A percentile compares a stretch with the other conserved stretches of the same genome.
Evolutionary conservation across 441 rosid species (phyloP).

Genomic region (Omphalea diandra): DNA sequence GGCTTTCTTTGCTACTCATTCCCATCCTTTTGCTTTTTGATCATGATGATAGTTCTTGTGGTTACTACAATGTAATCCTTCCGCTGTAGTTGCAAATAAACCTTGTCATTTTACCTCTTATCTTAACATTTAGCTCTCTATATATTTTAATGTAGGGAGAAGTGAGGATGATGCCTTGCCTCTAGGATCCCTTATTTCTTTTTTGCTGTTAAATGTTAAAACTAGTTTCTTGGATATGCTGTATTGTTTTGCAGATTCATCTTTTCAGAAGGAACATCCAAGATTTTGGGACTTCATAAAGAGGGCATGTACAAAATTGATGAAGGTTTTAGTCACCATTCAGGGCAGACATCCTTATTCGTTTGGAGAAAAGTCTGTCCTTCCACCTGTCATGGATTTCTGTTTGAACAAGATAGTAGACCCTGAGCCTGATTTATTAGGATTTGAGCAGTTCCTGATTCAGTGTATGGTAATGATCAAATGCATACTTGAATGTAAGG

Average conservation of each 20-base stretch:
- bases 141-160: neutral
- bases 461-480: slow-evolving; percentile 99
- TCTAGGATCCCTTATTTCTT: neutral
- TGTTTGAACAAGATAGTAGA: slow-evolving; percentile 88
- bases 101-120: neutral
- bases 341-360: slow-evolving; percentile 96
- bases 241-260: slow-evolving; percentile 55
- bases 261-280: slow-evolving; percentile 64
- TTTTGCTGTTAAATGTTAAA: slow-evolving; percentile 3
- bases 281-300: slow-evolving; percentile 80
- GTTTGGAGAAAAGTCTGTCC: slow-evolving; percentile 89
- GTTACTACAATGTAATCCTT: neutral
- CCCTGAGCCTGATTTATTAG: slow-evolving; percentile 56
- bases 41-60: neutral
- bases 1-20: no score
- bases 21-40: neutral
- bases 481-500: slow-evolving; percentile 87
- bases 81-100: neutral
- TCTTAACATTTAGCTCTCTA: neutral
- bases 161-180: neutral
- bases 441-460: slow-evolving; percentile 80
- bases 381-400: slow-evolving; percentile 82
- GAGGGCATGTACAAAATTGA: slow-evolving; percentile 86
- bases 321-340: slow-evolving; percentile 84
- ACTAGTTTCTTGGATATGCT: slow-evolving; percentile 22